Evolutionary conservation across 768 basidiomycete genomes (phyloP), one percentile per base, ranked within the genome.

Genomic region (Multifurca ochricompacta): DNA sequence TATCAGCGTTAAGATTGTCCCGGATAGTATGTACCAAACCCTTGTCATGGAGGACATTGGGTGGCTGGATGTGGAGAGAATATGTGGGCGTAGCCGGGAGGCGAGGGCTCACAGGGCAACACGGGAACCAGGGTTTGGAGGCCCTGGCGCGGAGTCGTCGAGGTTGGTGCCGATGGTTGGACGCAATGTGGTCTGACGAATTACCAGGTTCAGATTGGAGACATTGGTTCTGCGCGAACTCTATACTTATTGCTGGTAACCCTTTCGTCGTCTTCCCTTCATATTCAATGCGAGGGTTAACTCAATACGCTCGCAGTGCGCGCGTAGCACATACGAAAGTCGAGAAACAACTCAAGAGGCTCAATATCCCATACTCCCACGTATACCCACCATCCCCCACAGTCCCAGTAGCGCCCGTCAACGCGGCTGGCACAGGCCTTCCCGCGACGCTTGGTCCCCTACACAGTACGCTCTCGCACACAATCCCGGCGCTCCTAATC

Each of bases 241-340:
- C 9, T 92, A 91, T 64, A 84, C 83, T 31, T 94, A 91, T 66
- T 93, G 88, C 71, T 89, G 90, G 91, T 91, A 59, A 61, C 73
- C 64, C 5, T 34, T n/a, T 41, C 14, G 46, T 21, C 19, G 18
- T 23, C 14, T 6, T 35, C 31, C 19, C 3, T 13, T 9, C 18
- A n/a, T 28, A 35, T 14, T 11, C 2, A 16, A 21, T n/a, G n/a
- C n/a, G n/a, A n/a, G n/a, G 18, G 21, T 23, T 47, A 14, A 36
- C 35, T 13, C n/a, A n/a, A 62, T 11, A 16, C 16, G 27, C 18
- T 41, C 30, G 5, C 56, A 94, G 91, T 63, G 92, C 91, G 10
- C 85, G 91, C 16, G 88, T 93, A 16, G 85, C 91, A n/a, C 89
- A 89, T 64, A 85, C 82, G 59, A 89, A 84, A 62, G 83, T 97